Percentiles rank a stretch among this genome's conserved stretches.
Conservation (phyloP, 495 filamentous ascomycete species). For the Coniosporium apollinis region DNA sequence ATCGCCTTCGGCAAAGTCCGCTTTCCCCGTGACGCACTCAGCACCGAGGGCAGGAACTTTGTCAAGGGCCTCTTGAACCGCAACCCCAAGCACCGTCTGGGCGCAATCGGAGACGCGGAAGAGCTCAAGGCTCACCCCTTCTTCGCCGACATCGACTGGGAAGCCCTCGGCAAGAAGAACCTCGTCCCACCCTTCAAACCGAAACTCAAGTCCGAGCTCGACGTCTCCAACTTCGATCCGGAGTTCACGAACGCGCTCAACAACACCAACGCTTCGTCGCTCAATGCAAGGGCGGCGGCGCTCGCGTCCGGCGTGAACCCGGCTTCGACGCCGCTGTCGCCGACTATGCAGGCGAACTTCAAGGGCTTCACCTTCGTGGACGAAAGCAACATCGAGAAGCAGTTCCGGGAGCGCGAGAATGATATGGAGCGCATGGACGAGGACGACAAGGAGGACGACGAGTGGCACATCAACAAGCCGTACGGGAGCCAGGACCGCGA, state of each 20-base stretch:
- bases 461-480: slow-evolving; percentile 4
- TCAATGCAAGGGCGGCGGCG: slow-evolving; percentile 76
- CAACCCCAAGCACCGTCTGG: slow-evolving; percentile 88
- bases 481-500: slow-evolving; percentile 8
- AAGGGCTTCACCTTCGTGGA: slow-evolving; percentile 97
- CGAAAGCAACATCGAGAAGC: slow-evolving; percentile 86
- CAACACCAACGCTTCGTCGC: slow-evolving; percentile 42
- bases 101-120: slow-evolving; percentile 79
- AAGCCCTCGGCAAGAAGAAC: slow-evolving; percentile 65
- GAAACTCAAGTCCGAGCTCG: slow-evolving; percentile 82
- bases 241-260: slow-evolving; percentile 94
- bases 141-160: slow-evolving; percentile 90
- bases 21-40: slow-evolving; percentile 87
- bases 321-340: slow-evolving; percentile 77
- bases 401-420: slow-evolving; percentile 43
- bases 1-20: slow-evolving; percentile 97
- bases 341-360: slow-evolving; percentile 94
- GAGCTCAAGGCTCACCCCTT: slow-evolving; percentile 91
- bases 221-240: slow-evolving; percentile 95
- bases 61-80: slow-evolving; percentile 95
- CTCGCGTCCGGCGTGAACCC: slow-evolving; percentile 59
- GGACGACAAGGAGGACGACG: slow-evolving; percentile 25
- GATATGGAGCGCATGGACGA: slow-evolving; percentile 56
- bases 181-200: slow-evolving; percentile 98
- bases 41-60: slow-evolving; percentile 87